These are phyloP conservation scores for Remersonia thermophila DNA, from an alignment of 2,329 filamentous ascomycete species.

Conservation along the genomic window DNA sequence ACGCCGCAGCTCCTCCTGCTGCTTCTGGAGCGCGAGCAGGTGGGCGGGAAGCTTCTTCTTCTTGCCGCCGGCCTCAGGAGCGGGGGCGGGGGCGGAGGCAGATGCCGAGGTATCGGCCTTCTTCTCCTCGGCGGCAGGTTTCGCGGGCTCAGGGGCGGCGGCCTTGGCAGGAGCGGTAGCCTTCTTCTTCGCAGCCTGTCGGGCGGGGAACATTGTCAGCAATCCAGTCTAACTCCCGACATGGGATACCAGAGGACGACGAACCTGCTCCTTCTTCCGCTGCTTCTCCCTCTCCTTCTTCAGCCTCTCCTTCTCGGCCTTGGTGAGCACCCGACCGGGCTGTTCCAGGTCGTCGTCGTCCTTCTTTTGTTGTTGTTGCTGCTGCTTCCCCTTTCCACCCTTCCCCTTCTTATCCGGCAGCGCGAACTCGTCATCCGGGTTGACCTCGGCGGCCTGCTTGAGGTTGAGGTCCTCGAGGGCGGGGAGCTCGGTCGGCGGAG, in stretches of 20 bases:
- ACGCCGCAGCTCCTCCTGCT: slow-evolving; percentile 64
- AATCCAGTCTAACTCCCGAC: too few species aligned
- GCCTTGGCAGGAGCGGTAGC: slow-evolving; percentile 30
- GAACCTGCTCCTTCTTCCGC: slow-evolving; percentile 91
- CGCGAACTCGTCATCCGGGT: slow-evolving; percentile 74
- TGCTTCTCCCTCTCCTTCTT: slow-evolving; percentile 99
- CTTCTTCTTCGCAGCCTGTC: slow-evolving; percentile 76
- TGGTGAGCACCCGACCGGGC: slow-evolving; percentile 68
- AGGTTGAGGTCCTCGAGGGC: slow-evolving; percentile 32
- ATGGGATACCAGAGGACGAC: neutral
- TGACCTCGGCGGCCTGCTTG: slow-evolving; percentile 72
- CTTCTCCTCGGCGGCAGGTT: slow-evolving; percentile 38
- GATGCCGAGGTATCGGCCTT: slow-evolving; percentile 29
- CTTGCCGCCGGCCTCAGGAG: slow-evolving; percentile 39
- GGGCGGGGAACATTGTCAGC: neutral
- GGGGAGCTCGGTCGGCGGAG: slow-evolving; percentile 23
- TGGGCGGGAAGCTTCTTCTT: slow-evolving; percentile 87
- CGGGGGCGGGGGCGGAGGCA: slow-evolving; percentile 26
- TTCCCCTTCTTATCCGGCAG: slow-evolving; percentile 66
- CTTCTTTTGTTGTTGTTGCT: slow-evolving; percentile 29
- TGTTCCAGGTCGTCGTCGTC: slow-evolving; percentile 39
- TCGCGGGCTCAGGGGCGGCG: slow-evolving; percentile 38
- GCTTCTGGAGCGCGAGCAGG: slow-evolving; percentile 62
- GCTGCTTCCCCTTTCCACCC: slow-evolving; percentile 39
- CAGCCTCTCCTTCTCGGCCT: slow-evolving; percentile 95